Base-by-base conservation (phyloP, 805 yeast genomes). In the Debaryomyces hansenii region DNA sequence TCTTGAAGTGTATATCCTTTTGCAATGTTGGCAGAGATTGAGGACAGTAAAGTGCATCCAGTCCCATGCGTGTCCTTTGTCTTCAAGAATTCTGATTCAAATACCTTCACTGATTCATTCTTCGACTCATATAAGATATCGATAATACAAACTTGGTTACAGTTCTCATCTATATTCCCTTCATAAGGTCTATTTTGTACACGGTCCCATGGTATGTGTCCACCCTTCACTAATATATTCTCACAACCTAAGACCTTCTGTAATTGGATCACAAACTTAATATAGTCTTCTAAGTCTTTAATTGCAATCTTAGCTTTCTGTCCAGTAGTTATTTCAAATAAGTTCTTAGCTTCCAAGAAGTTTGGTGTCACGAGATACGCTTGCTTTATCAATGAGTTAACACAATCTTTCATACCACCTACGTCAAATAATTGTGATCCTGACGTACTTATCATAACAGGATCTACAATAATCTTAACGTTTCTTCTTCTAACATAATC, bases 31-130 rank as follows among this genome's bases (percentile, higher is more conserved):
- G 94, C 82, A 0, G 94, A 84, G 51, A 90, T 84, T 0, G 96
- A 77, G 0, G 96, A 83, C 0, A 95, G 82, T 42, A 90, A 70
- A 0, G 96, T 87, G 64, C 97, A 90, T 1, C 97, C 97, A 3
- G 96, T 88, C 10, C 97, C 97, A 62, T 90, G 97, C 1, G 88
- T 82, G 57, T 84, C 79, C 2, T 65, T 62, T 0, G 90, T 70
- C 5, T 67, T 56, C 3, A 75, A 58, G 45, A 59, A 75, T 1
- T 62, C 64, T 15, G 85, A 83, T 42, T 70, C 73, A 58, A 74
- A 83, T 1, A 80, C 55, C 0, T 75, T 67, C 40, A 67, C 60
- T 2, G 56, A 50, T 11, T 69, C 68, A 2, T 56, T 53, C 1
- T 56, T 44, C 5, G 79, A 68, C 41, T 78, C 71, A 54, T 78